Base-by-base conservation (phyloP, 2,329 filamentous ascomycete species). In the Phialophora verrucosa region DNA sequence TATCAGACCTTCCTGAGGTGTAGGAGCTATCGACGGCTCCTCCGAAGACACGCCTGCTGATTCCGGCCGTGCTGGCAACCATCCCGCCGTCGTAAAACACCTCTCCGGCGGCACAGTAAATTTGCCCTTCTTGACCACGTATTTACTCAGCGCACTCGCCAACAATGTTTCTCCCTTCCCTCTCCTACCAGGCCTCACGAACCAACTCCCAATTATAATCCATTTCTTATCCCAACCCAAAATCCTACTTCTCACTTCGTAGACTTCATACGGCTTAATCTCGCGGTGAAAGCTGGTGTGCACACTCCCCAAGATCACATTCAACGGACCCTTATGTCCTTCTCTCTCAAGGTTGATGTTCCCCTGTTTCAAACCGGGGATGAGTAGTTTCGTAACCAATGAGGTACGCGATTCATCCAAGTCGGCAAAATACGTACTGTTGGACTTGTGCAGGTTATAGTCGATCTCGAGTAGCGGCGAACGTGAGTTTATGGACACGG, bases 81-180 rank as follows among this genome's bases (percentile, higher is more conserved):
- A 81, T 1, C 88, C 88, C 58, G 89, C 90, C 42, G 89, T 85
- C 51, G 86, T 83, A 29, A 98, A 82, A 7, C 94, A 83, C 55
- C 91, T 83, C 71, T 93, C 90, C 0, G 95, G 93, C 70, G 93
- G 88, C 3, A 98, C 87, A 0, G 94, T 98, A 73, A 95, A 83
- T 27, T 94, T 84, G 0, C 90, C 91, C 63, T 92, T 83, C 81
- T 94, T 94, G 76, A 92, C 88, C 49, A 94, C 91, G 76, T 94
- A 94, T 81, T 93, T 93, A 80, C 86, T 89, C 51, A 94, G 78
- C 0, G 88, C 88, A 0, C 89, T 89, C 0, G 91, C 91, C 71
- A 90, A 85, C 47, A 94, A 84, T 67, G 87, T 77, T 85, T 88
- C 76, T 55, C 80, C 77, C 50, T 76, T 75, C 14, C 75, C 75